Base-by-base conservation (phyloP, 75 land plant species). In the Sequoia sempervirens region DNA sequence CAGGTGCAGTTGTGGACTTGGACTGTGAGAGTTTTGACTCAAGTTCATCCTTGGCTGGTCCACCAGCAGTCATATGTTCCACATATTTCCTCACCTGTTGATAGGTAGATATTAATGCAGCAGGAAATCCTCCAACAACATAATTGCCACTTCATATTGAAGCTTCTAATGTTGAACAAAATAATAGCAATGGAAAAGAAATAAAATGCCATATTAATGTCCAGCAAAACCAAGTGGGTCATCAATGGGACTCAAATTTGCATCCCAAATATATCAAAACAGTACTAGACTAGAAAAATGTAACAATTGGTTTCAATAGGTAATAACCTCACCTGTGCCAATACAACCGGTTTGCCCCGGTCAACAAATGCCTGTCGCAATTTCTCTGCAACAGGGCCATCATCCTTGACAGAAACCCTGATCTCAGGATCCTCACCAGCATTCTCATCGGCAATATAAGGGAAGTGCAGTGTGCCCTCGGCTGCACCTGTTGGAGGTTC, bases 381-480 rank as follows among this genome's bases (percentile, higher is more conserved):
- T 68, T 92, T 82, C 79, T 84, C 87, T 79, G 98, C 99, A 11
- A 94, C 17, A 43, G 94, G 90, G 1, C 93, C 92, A 41, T 96
- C 96, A 37, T 92, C 95, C 81, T 88, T 89, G 32, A 96, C 95
- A 9, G 86, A 53, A 20, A 96, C 84, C 86, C 85, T 94, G 28
- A 97, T 14, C 72, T 97, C 98, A 1, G 99, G 99, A 70, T 94
- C 96, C 79, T 97, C 96, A 30, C 87, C 96, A 20, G 98, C 98
- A 83, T 97, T 97, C 92, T 97, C 99, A 74, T 97, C 99, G 12
- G 98, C 92, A 28, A 97, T 87, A 75, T 97, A 97, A 20, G 99
- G 99, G 20, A 97, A 58, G 80, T 97, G 98, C 40, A 93, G 86
- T 14, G 75, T 79, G 13, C 98, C 99, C 17, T 89, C 84, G n/a